Base-by-base conservation (phyloP, 331 rosid genomes). In the Malus hybrid region DNA sequence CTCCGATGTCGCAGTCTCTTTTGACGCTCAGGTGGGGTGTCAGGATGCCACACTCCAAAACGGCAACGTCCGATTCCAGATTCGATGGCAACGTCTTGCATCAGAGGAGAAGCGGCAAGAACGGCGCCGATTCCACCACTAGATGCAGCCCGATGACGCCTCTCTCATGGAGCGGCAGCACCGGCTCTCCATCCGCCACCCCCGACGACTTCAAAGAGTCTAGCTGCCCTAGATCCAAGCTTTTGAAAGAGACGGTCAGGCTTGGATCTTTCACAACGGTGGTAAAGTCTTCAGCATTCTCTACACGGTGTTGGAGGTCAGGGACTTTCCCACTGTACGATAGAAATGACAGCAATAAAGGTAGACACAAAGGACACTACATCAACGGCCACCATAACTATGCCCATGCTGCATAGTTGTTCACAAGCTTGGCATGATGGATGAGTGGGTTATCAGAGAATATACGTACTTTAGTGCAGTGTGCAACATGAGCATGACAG, bases 131-230 rank as follows among this genome's bases (percentile, higher is more conserved):
- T 62, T 87, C 90, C 3, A 82, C 93, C 71, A 62, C 67, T 27
- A 86, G 98, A 88, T 87, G 88, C 75, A 91, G 97, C 61, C 98
- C 98, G 0, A 87, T 96, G 29, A 91, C 98, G 2, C 98, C 98
- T 0, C 96, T 93, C 44, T 91, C 97, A 0, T 91, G 98, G 98
- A 93, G 96, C 57, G 90, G 89, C 6, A 90, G 82, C 19, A 10
- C 67, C 22, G 84, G 85, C 9, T 89, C 96, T 0, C 93, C 90
- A 0, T 87, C 98, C 22, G 87, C 80, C 79, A 86, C 93, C 72
- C 88, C 88, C 76, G 96, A 90, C 48, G 90, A 87, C 62, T 87
- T 76, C 72, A 95, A 90, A 79, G 91, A 90, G 15, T 87, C 92
- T 71, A 84, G 84, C 79, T 87, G 84, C 70, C 73, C 88, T 89